Percentiles rank a stretch among this genome's conserved stretches.
Evolutionary conservation across 2,329 filamentous ascomycete genomes (phyloP).

Genomic region (Colletotrichum sp.): DNA sequence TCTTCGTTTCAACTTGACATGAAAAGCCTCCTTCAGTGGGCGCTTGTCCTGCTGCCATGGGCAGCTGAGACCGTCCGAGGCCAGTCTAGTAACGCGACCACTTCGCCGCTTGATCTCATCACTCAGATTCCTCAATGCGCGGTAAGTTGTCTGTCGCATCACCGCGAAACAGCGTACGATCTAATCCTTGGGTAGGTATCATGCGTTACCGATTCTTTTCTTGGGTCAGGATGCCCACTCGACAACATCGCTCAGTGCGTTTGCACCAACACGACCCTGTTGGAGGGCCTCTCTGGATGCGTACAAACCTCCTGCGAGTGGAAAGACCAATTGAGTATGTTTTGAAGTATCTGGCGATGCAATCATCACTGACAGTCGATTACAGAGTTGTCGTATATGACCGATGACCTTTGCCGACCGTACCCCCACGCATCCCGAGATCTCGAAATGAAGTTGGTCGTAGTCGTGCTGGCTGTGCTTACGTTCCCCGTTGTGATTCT

Average conservation of each 20-base stretch:
- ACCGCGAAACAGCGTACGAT: background rate
- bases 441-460: background rate
- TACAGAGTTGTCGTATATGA: background rate
- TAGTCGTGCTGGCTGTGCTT: background rate
- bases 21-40: background rate
- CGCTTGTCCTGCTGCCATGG: slow-evolving; percentile 1
- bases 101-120: background rate
- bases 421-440: background rate
- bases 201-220: background rate
- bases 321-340: slow-evolving; percentile 8
- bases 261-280: slow-evolving; percentile 10
- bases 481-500: background rate
- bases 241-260: slow-evolving; percentile 1
- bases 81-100: background rate
- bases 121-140: slow-evolving; percentile 1
- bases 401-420: background rate
- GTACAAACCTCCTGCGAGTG: background rate
- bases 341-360: rapidly evolving
- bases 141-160: background rate
- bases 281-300: background rate
- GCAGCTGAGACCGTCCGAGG: background rate
- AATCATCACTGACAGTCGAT: background rate
- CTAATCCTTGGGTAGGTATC: background rate
- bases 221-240: background rate
- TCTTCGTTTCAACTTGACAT: background rate